phyloP scores from a whole-genome alignment of 768 basidiomycete genomes.

The Coprinopsis cinerea region DNA sequence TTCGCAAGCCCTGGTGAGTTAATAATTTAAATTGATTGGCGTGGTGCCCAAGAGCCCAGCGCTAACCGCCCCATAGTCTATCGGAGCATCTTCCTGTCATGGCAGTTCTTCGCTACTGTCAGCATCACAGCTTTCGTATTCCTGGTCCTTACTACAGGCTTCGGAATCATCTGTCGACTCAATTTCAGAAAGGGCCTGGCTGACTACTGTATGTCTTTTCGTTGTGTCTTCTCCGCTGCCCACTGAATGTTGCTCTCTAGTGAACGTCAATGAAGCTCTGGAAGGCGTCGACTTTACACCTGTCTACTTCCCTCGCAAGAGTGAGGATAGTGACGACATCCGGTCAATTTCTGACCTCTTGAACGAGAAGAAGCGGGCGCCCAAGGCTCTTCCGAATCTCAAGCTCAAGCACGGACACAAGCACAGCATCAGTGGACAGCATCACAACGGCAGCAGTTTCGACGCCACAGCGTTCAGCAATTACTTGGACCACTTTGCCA shows the following conservation, averaged over 20 bases:
- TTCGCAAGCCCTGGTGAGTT: conserved; percentile 38
- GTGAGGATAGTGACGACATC: not conserved
- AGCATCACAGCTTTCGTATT: conserved; percentile 37
- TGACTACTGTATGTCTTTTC: conserved; percentile 40
- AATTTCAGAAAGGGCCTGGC: conserved; percentile 52
- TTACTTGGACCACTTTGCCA: conserved; percentile 2
- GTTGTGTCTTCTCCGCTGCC: not conserved
- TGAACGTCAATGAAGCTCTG: conserved; percentile 33
- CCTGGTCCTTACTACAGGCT: conserved; percentile 31
- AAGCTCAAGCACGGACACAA: not conserved
- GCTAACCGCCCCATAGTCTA: conserved; percentile 33
- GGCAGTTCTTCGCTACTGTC: conserved; percentile 45
- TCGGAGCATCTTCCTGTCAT: conserved; percentile 35
- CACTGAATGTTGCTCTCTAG: conserved; percentile 15
- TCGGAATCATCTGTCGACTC: conserved; percentile 44
- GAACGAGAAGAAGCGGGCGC: conserved; percentile 13
- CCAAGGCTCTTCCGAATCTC: not conserved
- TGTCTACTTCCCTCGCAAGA: conserved; percentile 28
- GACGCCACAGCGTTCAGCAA: not conserved
- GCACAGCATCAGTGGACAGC: no score
- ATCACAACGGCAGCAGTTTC: not conserved
- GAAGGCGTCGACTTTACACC: conserved; percentile 40
- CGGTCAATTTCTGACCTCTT: conserved; percentile 7
- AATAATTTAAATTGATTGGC: not conserved
- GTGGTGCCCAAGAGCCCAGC: not conserved